phyloP scores from a whole-genome alignment of 2,329 filamentous ascomycete species.

The Aspergillus novoparasiticus region DNA sequence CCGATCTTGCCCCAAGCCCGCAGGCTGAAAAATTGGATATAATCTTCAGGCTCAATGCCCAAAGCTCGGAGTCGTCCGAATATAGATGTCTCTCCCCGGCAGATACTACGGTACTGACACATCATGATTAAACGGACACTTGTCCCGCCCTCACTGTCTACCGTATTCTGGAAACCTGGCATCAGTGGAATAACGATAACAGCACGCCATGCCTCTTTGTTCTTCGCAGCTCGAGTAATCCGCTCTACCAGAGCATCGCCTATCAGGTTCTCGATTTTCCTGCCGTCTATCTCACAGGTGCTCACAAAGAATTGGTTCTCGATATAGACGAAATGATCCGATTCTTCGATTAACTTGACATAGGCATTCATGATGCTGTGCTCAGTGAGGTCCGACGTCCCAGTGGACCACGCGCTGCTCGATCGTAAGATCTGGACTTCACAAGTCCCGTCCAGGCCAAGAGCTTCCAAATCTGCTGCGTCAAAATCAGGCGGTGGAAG shows the following conservation, averaged over 20 bases:
- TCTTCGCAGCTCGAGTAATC: conserved; percentile 79
- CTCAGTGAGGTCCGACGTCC: conserved; percentile 79
- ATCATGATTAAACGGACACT: conserved; percentile 95
- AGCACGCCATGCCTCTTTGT: conserved; percentile 86
- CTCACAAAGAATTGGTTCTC: conserved; percentile 99
- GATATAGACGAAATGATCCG: conserved; percentile 96
- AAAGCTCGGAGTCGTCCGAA: conserved; percentile 79
- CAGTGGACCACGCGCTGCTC: conserved; percentile 87
- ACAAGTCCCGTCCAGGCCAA: conserved; percentile 90
- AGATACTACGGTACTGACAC: conserved; percentile 95
- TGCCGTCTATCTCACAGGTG: conserved; percentile 83
- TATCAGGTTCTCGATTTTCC: conserved; percentile 87
- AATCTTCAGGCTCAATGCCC: conserved; percentile 90
- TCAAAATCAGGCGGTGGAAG: conserved; percentile 92
- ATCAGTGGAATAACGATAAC: conserved; percentile 91
- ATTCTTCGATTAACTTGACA: conserved; percentile 89
- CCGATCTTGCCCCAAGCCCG: conserved; percentile 92
- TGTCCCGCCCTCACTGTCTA: conserved; percentile 89
- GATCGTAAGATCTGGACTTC: conserved; percentile 95
- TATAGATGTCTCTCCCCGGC: conserved; percentile 86
- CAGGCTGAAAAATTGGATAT: conserved; percentile 92
- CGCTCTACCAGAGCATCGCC: conserved; percentile 93
- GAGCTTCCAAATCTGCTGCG: conserved; percentile 77
- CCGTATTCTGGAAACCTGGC: conserved; percentile 98
- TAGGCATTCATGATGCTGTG: conserved; percentile 97